Evolutionary conservation across 805 yeast genomes (phyloP), one percentile per base, ranked within the genome.

Genomic region (Komagataella phaffii): DNA sequence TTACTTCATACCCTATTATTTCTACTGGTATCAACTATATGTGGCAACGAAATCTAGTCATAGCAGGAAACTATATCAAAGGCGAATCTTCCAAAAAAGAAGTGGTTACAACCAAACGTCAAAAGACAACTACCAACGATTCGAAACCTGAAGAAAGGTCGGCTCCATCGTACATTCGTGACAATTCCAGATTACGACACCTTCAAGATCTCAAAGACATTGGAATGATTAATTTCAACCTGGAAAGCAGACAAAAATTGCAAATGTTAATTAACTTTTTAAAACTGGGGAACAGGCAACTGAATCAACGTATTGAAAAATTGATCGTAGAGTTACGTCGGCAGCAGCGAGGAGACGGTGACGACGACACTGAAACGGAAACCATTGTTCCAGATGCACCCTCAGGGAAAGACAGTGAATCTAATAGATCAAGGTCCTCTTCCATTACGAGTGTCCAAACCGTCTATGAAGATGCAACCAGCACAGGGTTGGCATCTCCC

Each of bases 251-350:
- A 54, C 82, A 83, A 56, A 75, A 90, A 56, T 62, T 89, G 48
- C 81, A 85, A 44, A 85, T 91, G 60, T 80, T 95, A 59, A 72
- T 90, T 48, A 90, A 88, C 57, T 72, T 90, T 50, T 70, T 89
- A 52, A 83, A 84, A 60, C 71, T 88, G 49, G 96, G 96, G 3
- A 89, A 88, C 60, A 80, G 79, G 52, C 88, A 84, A 58, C 72
- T 89, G 36, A 81, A 83, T 48, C 71, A 76, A 49, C 80, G 88
- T 56, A 85, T 89, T 17, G 73, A 72, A 51, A 74, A 73, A 53
- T 69, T 89, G 30, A 62, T 66, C 47, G 18, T 24, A 14, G 57
- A 62, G 10, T 53, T 58, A 17, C 62, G 66, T 24, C 68, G 64
- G 50, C 52, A 51, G 3, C 61, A 62, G 49, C 55, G 58, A 30